Evolutionary conservation across 2,329 filamentous ascomycete species (phyloP).

Genomic region (Bipolaris oryzae): DNA sequence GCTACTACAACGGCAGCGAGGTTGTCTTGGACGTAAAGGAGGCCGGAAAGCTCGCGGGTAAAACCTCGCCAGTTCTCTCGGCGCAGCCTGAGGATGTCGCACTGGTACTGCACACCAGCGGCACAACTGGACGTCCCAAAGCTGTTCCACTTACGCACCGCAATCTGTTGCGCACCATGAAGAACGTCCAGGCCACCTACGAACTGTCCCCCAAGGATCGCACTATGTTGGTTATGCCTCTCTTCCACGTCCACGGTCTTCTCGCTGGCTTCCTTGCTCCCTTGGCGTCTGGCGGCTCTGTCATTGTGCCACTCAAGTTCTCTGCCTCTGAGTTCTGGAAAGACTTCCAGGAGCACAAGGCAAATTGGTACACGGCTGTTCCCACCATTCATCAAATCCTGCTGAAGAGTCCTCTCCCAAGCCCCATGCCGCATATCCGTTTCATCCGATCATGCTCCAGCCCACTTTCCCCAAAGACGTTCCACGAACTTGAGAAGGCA

Average conservation of each 20-base stretch:
- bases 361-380: slow-evolving; percentile 94
- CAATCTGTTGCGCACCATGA: slow-evolving; percentile 82
- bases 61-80: slow-evolving; percentile 56
- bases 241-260: slow-evolving; percentile 91
- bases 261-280: slow-evolving; percentile 82
- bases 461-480: slow-evolving; percentile 79
- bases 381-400: slow-evolving; percentile 91
- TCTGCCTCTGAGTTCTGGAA: slow-evolving; percentile 83
- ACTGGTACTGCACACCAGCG: slow-evolving; percentile 81
- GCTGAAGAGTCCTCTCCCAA: slow-evolving; percentile 73
- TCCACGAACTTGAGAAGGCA: slow-evolving; percentile 76
- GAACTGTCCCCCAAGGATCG: slow-evolving; percentile 72
- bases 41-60: slow-evolving; percentile 66
- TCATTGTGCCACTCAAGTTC: slow-evolving; percentile 79
- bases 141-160: slow-evolving; percentile 79
- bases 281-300: slow-evolving; percentile 75
- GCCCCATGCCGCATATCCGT: slow-evolving; percentile 72
- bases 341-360: slow-evolving; percentile 74
- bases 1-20: slow-evolving; percentile 75
- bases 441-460: slow-evolving; percentile 90
- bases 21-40: slow-evolving; percentile 81
- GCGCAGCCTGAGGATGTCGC: slow-evolving; percentile 80
- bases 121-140: slow-evolving; percentile 84
- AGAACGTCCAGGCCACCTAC: slow-evolving; percentile 81
- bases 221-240: slow-evolving; percentile 86